A percentile compares a stretch with the other conserved stretches of the same genome.
phyloP scores from a whole-genome alignment of 2,329 filamentous ascomycete genomes.

The Ceratocystis ficicola region DNA sequence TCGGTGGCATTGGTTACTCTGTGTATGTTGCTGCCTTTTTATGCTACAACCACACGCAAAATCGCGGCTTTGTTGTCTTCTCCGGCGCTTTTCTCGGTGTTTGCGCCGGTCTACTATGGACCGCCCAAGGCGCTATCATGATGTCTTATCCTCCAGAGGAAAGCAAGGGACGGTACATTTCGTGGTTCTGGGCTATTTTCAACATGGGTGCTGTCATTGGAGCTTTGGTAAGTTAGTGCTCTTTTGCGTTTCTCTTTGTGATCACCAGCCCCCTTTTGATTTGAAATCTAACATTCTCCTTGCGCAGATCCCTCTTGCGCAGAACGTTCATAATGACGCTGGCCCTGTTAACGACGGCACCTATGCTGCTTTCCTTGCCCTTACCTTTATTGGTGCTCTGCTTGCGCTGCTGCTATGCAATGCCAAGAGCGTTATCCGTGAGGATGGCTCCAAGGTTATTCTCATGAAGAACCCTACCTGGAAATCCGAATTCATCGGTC shows the following conservation, averaged over 20 bases:
- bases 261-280: not conserved
- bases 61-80: constrained; percentile 61
- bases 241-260: not conserved
- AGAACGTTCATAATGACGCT: constrained; percentile 51
- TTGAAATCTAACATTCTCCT: constrained; percentile 14
- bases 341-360: constrained; percentile 58
- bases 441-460: constrained; percentile 68
- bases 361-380: constrained; percentile 79
- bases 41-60: constrained; percentile 54
- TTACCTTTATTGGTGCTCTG: constrained; percentile 60
- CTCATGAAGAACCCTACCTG: constrained; percentile 85
- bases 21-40: constrained; percentile 62
- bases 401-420: constrained; percentile 60
- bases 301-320: constrained; percentile 51
- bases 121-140: constrained; percentile 74
- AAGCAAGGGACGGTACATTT: constrained; percentile 78
- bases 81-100: constrained; percentile 64
- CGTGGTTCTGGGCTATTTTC: constrained; percentile 91
- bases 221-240: constrained; percentile 38
- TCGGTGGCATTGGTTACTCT: constrained; percentile 66
- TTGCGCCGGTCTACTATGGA: constrained; percentile 71
- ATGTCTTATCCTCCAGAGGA: constrained; percentile 76
- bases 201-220: constrained; percentile 85
- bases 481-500: constrained; percentile 64
- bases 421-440: constrained; percentile 58